Percentiles rank a stretch among this genome's conserved stretches.
Conservation (phyloP, 208 protist genomes). For the Angomonas ambiguus region DNA sequence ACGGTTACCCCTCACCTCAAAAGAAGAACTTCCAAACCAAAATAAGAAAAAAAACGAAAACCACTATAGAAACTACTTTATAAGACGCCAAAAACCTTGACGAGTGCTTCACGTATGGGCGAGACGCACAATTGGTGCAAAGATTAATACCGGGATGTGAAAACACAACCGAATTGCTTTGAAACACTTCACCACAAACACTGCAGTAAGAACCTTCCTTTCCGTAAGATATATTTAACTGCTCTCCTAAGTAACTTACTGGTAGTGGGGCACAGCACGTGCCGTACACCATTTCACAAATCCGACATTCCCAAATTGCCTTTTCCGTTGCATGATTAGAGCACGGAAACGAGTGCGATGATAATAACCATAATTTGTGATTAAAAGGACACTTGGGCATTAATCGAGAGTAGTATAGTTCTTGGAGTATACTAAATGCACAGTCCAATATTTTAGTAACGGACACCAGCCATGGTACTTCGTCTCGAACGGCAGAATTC, state of each 20-base stretch:
- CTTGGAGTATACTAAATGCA: conserved; percentile 27
- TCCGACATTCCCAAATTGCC: conserved; percentile 74
- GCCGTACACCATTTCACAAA: conserved; percentile 77
- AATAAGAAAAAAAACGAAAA: conserved; percentile 16
- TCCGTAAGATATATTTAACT: conserved; percentile 8
- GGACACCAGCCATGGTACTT: conserved; percentile 55
- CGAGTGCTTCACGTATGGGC: conserved; percentile 40
- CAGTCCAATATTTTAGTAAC: conserved; percentile 48
- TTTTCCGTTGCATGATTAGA: conserved; percentile 40
- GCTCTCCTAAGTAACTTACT: conserved; percentile 21
- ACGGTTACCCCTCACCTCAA: no score
- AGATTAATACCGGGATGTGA: background rate
- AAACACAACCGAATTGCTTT: conserved; percentile 8
- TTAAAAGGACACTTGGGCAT: conserved; percentile 68
- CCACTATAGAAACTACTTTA: conserved; percentile 30
- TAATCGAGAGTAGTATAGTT: conserved; percentile 42
- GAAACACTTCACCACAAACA: conserved; percentile 15
- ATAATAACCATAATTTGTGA: conserved; percentile 64
- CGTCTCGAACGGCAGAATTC: conserved; percentile 37
- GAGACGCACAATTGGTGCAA: conserved; percentile 75
- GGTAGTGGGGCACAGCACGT: conserved; percentile 60
- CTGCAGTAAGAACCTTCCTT: conserved; percentile 5
- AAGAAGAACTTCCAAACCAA: conserved; percentile 11
- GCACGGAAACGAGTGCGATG: conserved; percentile 44
- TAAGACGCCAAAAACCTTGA: conserved; percentile 73